Evolutionary conservation across 208 protist species (phyloP).

Genomic region (Trypanosoma congolense): DNA sequence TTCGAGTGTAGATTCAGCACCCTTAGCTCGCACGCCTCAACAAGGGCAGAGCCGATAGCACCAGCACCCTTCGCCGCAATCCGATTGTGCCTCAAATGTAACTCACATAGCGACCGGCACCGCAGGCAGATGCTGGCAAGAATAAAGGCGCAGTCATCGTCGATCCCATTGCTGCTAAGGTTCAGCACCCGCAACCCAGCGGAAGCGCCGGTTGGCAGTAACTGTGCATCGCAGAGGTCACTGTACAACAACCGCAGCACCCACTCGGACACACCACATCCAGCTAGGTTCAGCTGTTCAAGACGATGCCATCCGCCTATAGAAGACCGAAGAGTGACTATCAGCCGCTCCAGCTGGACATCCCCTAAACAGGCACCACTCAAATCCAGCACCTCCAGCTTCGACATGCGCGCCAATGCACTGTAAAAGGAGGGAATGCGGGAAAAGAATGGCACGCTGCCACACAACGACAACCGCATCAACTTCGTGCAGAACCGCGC

Average conservation of each 20-base stretch:
- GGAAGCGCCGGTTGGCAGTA: slow-evolving; percentile 6
- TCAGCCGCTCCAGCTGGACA: slow-evolving; percentile 25
- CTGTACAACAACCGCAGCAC: slow-evolving; percentile 25
- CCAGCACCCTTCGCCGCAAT: slow-evolving; percentile 27
- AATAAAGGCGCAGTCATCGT: slow-evolving; percentile 32
- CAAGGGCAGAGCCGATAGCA: slow-evolving; percentile 33
- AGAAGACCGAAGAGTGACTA: slow-evolving; percentile 26
- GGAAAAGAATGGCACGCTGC: slow-evolving; percentile 18
- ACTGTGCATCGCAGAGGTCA: slow-evolving; percentile 13
- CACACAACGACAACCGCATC: slow-evolving; percentile 32
- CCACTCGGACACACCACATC: slow-evolving; percentile 42
- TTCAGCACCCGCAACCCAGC: slow-evolving; percentile 33
- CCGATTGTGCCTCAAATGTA: slow-evolving; percentile 62
- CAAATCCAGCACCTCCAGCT: slow-evolving; percentile 33
- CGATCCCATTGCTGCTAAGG: slow-evolving; percentile 43
- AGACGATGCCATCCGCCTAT: slow-evolving; percentile 59
- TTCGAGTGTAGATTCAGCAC: slow-evolving; percentile 56
- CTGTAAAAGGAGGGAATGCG: slow-evolving; percentile 16
- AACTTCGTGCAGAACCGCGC: slow-evolving; percentile 18
- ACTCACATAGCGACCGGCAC: slow-evolving; percentile 29
- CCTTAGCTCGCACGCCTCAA: slow-evolving; percentile 25
- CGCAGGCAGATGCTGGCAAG: slow-evolving; percentile 40
- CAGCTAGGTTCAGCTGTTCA: slow-evolving; percentile 39
- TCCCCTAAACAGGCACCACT: slow-evolving; percentile 43
- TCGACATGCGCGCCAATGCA: slow-evolving; percentile 20